phyloP scores from a whole-genome alignment of 352 stramenopile genomes.

The Phytophthora brassicae region DNA sequence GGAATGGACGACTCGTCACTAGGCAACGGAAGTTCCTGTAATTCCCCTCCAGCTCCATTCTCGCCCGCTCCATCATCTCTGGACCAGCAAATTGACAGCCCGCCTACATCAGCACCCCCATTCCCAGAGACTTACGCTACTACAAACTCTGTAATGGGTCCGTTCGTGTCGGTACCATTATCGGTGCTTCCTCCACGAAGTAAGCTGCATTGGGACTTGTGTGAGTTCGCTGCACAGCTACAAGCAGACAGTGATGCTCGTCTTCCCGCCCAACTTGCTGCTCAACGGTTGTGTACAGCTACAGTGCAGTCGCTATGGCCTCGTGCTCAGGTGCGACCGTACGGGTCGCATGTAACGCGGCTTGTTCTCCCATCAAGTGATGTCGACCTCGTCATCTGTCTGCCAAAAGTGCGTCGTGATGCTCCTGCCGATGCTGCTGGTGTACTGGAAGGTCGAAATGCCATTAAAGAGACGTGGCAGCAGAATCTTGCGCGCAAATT shows the following conservation, averaged over 20 bases:
- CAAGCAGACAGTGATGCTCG: slow-evolving; percentile 73
- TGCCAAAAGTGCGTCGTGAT: slow-evolving; percentile 96
- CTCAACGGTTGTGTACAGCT: slow-evolving; percentile 73
- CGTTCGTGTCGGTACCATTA: slow-evolving; percentile 84
- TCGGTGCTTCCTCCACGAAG: slow-evolving; percentile 81
- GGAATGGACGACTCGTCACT: slow-evolving; percentile 25
- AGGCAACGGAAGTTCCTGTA: slow-evolving; percentile 32
- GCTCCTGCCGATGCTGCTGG: slow-evolving; percentile 93
- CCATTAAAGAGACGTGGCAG: slow-evolving; percentile 98
- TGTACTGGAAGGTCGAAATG: slow-evolving; percentile 96
- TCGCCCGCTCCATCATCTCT: slow-evolving; percentile 39
- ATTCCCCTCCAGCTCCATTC: slow-evolving; percentile 34
- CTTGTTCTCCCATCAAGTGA: slow-evolving; percentile 96
- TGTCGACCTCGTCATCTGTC: slow-evolving; percentile 96
- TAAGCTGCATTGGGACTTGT: slow-evolving; percentile 89
- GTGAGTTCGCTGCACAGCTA: slow-evolving; percentile 80
- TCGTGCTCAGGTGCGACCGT: slow-evolving; percentile 95
- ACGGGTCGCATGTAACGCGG: slow-evolving; percentile 96
- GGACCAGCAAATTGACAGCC: slow-evolving; percentile 26
- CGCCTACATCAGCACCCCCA: slow-evolving; percentile 23
- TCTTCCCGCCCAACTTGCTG: slow-evolving; percentile 72
- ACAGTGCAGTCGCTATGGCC: slow-evolving; percentile 92
- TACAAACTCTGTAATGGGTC: slow-evolving; percentile 57
- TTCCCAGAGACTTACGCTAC: slow-evolving; percentile 48
- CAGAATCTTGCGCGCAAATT: slow-evolving; percentile 96